phyloP scores from a whole-genome alignment of 1,139 yeast species.

The Suhomyces maxii region DNA sequence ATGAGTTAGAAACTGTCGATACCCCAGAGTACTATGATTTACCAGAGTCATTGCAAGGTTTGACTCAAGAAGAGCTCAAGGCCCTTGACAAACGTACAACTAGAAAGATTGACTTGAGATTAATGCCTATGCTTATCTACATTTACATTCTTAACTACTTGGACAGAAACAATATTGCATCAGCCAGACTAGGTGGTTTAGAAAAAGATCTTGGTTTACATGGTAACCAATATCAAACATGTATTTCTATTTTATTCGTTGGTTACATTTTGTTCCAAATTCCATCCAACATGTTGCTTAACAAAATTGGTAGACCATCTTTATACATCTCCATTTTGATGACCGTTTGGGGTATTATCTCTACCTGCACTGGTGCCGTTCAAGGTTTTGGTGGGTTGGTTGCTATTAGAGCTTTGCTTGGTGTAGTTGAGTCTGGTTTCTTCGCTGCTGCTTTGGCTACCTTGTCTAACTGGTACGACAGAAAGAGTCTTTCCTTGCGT shows the following conservation, averaged over 20 bases:
- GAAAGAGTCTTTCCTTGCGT: constrained; percentile 50
- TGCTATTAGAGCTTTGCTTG: constrained; percentile 51
- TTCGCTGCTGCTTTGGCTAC: constrained; percentile 54
- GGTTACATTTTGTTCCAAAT: constrained; percentile 64
- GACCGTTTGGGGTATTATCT: constrained; percentile 55
- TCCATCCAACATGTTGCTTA: constrained; percentile 51
- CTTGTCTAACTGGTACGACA: constrained; percentile 50
- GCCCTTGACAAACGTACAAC: constrained; percentile 40
- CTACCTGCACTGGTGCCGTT: constrained; percentile 46
- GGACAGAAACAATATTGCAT: constrained; percentile 62
- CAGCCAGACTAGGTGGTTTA: constrained; percentile 60
- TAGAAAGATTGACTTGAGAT: constrained; percentile 51
- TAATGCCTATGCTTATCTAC: constrained; percentile 56
- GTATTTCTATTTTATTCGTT: constrained; percentile 57
- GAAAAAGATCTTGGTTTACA: constrained; percentile 49
- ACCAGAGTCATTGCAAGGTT: constrained; percentile 36
- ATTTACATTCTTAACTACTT: constrained; percentile 55
- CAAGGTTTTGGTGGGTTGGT: constrained; percentile 43
- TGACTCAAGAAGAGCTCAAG: constrained; percentile 38
- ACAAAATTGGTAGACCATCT: constrained; percentile 53
- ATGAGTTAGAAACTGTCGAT: constrained; percentile 4
- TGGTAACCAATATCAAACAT: constrained; percentile 54
- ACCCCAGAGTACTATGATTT: constrained; percentile 11
- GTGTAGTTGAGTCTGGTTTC: constrained; percentile 60
- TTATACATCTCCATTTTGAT: constrained; percentile 50